Evolutionary conservation across 441 rosid species (phyloP).

Genomic region (Corymbia calophylla): DNA sequence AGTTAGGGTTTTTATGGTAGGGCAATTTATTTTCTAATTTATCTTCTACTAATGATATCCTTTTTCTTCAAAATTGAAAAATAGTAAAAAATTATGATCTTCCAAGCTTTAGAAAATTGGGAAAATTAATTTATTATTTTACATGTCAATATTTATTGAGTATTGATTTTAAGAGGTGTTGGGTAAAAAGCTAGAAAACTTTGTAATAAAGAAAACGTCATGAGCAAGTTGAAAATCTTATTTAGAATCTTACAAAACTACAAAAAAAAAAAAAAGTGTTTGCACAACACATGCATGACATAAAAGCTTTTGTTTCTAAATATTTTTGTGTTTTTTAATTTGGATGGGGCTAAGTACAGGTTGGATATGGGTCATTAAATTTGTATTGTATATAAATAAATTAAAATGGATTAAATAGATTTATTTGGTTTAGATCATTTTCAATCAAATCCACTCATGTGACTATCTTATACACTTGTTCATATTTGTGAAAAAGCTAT

Average conservation of each 20-base stretch:
- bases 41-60: too few relatives aligned
- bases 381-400: too few relatives aligned
- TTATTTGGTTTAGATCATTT: too few relatives aligned
- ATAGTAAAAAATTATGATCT: neutral
- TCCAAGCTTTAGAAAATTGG: neutral
- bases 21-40: too few relatives aligned
- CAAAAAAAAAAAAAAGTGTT: too few relatives aligned
- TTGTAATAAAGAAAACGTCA: neutral
- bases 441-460: neutral
- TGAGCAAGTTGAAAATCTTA: neutral
- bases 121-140: neutral
- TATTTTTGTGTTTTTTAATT: too few relatives aligned
- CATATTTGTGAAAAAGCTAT: neutral
- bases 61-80: too few relatives aligned
- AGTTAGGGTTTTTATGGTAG: neutral
- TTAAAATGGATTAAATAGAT: too few relatives aligned
- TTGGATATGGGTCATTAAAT: fast-evolving
- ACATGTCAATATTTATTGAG: neutral
- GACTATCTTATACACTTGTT: fast-evolving
- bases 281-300: neutral
- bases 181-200: too few relatives aligned
- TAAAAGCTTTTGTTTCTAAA: too few relatives aligned
- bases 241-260: too few relatives aligned
- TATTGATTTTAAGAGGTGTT: neutral
- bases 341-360: neutral